Conservation (phyloP, 257 asterid genomes). For the Scutellaria baicalensis region DNA sequence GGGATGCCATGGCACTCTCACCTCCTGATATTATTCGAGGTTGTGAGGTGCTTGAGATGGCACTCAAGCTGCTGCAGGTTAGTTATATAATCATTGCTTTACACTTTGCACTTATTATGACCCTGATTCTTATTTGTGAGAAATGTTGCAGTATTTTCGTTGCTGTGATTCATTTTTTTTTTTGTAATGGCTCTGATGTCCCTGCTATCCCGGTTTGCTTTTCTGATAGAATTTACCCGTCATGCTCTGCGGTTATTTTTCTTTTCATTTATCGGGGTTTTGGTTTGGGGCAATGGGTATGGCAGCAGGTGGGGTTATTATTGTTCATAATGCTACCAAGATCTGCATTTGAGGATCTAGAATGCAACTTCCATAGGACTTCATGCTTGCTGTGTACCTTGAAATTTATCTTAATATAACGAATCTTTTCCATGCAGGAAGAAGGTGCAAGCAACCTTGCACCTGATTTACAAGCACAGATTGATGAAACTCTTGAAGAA, state of each 20-base stretch:
- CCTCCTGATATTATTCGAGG: slow-evolving; percentile 90
- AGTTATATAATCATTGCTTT: neutral
- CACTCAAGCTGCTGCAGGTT: slow-evolving; percentile 87
- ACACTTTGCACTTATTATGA: neutral
- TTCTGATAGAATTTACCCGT: neutral
- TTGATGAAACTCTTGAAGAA: slow-evolving; percentile 91
- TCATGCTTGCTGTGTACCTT: neutral
- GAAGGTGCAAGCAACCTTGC: slow-evolving; percentile 98
- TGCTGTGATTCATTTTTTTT: neutral
- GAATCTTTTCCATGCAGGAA: slow-evolving; percentile 43
- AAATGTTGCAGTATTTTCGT: neutral
- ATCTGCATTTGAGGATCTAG: neutral
- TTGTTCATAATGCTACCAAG: neutral
- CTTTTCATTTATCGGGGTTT: neutral
- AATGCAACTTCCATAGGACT: neutral
- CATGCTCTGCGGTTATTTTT: neutral
- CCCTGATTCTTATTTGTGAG: neutral
- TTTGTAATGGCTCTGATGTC: neutral
- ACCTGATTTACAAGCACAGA: slow-evolving; percentile 84
- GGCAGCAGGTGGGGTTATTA: neutral
- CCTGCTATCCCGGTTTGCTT: neutral
- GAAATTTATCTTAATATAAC: neutral
- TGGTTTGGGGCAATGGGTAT: neutral
- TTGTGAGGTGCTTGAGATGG: slow-evolving; percentile 87
- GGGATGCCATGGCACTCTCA: slow-evolving; percentile 82